These are phyloP conservation scores for Vaccinium corymbosum DNA, from an alignment of 148 eudicot species.

Conservation along the genomic window DNA sequence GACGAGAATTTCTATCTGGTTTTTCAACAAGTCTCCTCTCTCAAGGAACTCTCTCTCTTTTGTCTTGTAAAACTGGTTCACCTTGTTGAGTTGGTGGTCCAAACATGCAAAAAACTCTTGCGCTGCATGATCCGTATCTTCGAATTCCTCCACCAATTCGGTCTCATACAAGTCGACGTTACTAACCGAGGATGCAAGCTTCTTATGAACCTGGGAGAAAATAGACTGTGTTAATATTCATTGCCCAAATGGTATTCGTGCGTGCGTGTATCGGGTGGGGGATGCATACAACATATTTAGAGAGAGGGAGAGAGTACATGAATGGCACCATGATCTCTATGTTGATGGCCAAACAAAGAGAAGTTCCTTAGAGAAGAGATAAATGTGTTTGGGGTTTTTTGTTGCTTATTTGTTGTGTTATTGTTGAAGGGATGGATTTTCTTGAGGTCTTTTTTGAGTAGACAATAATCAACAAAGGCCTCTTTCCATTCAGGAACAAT, in stretches of 20 bases:
- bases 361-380: conserved; percentile 55
- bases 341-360: conserved; percentile 44
- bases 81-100: conserved; percentile 84
- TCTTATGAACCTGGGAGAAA: conserved; percentile 57
- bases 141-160: conserved; percentile 61
- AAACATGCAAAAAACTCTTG: conserved; percentile 58
- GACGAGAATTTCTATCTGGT: conserved; percentile 59
- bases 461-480: conserved; percentile 82
- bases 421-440: conserved; percentile 40
- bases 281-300: not conserved
- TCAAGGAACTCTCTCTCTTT: conserved; percentile 87
- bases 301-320: conserved; percentile 47
- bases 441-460: conserved; percentile 73
- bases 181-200: conserved; percentile 50
- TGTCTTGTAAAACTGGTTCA: conserved; percentile 61
- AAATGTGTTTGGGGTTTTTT: conserved; percentile 29
- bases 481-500: conserved; percentile 96
- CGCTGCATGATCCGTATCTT: conserved; percentile 50
- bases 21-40: conserved; percentile 59
- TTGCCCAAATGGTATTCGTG: not conserved
- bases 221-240: not conserved
- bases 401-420: conserved; percentile 19
- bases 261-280: not conserved
- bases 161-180: conserved; percentile 62
- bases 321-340: conserved; percentile 45